A percentile compares a stretch with the other conserved stretches of the same genome.
Conservation (phyloP, 2,329 filamentous ascomycete species). For the Gaeumannomyces tritici region DNA sequence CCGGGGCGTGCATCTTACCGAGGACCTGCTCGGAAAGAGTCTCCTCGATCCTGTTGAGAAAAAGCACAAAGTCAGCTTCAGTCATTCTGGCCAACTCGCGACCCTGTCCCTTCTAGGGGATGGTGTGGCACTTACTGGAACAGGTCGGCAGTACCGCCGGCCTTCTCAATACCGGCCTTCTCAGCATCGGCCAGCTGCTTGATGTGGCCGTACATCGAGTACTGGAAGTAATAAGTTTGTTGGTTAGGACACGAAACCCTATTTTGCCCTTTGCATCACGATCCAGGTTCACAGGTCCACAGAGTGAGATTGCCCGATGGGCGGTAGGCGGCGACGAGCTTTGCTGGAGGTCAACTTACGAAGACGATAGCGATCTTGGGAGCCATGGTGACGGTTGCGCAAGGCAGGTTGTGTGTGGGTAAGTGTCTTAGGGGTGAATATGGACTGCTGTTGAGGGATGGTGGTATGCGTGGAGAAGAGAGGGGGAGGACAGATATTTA, state of each 20-base stretch:
- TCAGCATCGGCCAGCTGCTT: slow-evolving; percentile 76
- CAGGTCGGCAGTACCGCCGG: slow-evolving; percentile 72
- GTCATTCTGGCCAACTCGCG: neutral
- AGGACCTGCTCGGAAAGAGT: slow-evolving; percentile 80
- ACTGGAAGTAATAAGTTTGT: slow-evolving; percentile 37
- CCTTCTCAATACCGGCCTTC: slow-evolving; percentile 76
- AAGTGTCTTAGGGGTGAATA: too few species aligned
- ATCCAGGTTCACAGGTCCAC: neutral
- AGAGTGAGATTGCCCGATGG: neutral
- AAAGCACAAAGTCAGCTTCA: neutral
- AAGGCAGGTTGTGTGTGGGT: neutral
- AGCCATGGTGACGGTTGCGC: slow-evolving; percentile 54
- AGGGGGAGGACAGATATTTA: neutral
- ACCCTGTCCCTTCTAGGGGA: too few species aligned
- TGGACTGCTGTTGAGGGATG: neutral
- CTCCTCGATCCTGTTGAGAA: slow-evolving; percentile 59
- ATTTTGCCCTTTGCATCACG: too few species aligned
- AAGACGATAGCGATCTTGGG: slow-evolving; percentile 88
- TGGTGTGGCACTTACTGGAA: slow-evolving; percentile 51
- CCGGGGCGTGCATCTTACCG: slow-evolving; percentile 79
- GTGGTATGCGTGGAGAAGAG: neutral
- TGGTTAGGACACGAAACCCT: too few species aligned
- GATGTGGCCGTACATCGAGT: slow-evolving; percentile 93
- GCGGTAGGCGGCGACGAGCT: neutral
- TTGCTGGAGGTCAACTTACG: slow-evolving; percentile 39